Base-by-base conservation (phyloP, 2,329 filamentous ascomycete genomes). In the Alternaria viburni region DNA sequence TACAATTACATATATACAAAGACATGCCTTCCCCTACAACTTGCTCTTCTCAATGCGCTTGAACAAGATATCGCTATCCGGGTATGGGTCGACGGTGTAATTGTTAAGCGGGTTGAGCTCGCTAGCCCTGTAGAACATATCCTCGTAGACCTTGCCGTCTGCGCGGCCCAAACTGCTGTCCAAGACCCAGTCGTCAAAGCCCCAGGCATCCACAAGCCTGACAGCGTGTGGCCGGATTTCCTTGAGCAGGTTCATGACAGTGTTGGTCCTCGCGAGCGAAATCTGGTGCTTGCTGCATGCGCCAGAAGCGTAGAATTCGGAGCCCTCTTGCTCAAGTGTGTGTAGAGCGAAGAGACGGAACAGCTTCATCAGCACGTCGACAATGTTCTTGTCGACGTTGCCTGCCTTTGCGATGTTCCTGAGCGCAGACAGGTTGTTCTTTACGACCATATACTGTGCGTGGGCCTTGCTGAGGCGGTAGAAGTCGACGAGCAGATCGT, bases 121-220 rank as follows among this genome's bases (percentile, higher is more conserved):
- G 64, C 87, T 89, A 0, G 91, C 91, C 13, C 91, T 82, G 72
- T 89, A 83, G 81, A 93, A 93, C 83, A 93, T 84, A 71, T 93
- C 91, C 77, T 92, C 89, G 70, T 93, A 93, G 1, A 93, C 91
- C 71, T 90, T 89, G 19, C 91, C 91, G 64, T 93, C 91, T 46
- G 86, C 87, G 2, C 90, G 83, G 1, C 91, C 91, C 43, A 93
- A 78, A 61, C 87, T 88, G 70, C 87, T 90, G 75, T 93, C 91
- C 3, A 93, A 85, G 71, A 92, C 89, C 90, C 90, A 93, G 75
- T 93, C 91, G 1, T 91, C 88, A 80, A 93, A 92, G 64, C 87
- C 87, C 91, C 91, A 93, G 0, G 89, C 83, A 72, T 93, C 91
- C 0, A 93, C 91, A 11, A 93, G 81, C 11, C 87, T 80, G 13